Percentiles rank a stretch among this genome's conserved stretches.
These are phyloP conservation scores for Cyclotella distinguenda DNA, from an alignment of 108 stramenopile species.

Conservation along the genomic window DNA sequence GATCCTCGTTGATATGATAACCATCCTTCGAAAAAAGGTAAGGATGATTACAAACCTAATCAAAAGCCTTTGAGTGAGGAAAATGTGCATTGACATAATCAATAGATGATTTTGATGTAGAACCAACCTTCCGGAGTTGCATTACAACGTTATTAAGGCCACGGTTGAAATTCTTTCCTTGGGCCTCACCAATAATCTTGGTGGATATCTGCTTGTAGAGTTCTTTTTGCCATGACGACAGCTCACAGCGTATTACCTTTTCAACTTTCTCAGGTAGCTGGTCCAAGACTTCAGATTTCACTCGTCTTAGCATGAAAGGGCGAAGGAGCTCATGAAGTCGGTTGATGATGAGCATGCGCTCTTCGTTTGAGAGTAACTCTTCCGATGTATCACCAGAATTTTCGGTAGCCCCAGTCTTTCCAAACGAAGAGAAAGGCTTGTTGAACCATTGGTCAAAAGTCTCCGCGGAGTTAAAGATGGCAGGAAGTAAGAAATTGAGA, in stretches of 20 bases:
- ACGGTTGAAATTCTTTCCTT: conserved; percentile 48
- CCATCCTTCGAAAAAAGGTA: conserved; percentile 81
- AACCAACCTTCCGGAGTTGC: conserved; percentile 88
- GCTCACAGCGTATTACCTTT: conserved; percentile 80
- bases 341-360: conserved; percentile 89
- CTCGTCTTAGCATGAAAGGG: conserved; percentile 91
- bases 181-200: conserved; percentile 68
- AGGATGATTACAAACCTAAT: conserved; percentile 80
- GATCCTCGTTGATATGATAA: conserved; percentile 72
- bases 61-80: neutral
- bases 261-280: conserved; percentile 93
- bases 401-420: conserved; percentile 28
- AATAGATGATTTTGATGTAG: neutral
- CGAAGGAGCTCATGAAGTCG: conserved; percentile 89
- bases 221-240: conserved; percentile 86
- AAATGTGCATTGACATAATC: neutral
- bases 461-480: conserved; percentile 86
- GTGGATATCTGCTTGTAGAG: conserved; percentile 82
- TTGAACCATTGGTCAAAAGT: conserved; percentile 92
- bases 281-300: conserved; percentile 87
- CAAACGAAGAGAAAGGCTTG: conserved; percentile 84
- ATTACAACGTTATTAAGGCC: conserved; percentile 90
- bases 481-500: conserved; percentile 90
- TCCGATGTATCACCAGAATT: conserved; percentile 52
- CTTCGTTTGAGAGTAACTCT: conserved; percentile 75